Evolutionary conservation across 2,329 filamentous ascomycete species (phyloP), one percentile per base, ranked within the genome.

Genomic region (Cercospora zeina): DNA sequence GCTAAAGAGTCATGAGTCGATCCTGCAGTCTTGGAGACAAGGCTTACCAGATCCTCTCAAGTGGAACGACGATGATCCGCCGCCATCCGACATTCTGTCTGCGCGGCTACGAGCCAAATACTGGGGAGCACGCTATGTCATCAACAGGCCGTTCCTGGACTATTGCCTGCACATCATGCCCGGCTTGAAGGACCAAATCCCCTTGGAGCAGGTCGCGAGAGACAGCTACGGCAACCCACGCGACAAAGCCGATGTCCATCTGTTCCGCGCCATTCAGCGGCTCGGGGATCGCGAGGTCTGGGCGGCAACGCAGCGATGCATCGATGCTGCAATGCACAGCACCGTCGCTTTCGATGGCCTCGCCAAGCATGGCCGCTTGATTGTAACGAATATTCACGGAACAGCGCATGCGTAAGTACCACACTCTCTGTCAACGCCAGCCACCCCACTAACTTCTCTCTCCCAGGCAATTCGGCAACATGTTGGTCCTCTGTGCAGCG

Each of bases 321-420:
- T 95, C 60, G 80, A 86, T 47, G 90, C 91, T 6, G 85, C 96
- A 0, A 86, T 96, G 58, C 82, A 89, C 72, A 97, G 93, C 74
- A 97, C 93, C 0, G 84, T 86, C 59, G 91, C 92, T 0, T 96
- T 97, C 73, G 85, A 89, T 73, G 81, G 90, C 82, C 74, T 89
- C 14, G 24, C 39, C 19, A 45, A 45, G 79, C 71, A 88, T 82
- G 16, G 84, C 81, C 68, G 81, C 76, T 71, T 90, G 79, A 88
- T 97, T 56, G 87, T 97, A 59, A 97, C 93, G n/a, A 97, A 97
- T 64, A 88, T 96, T 24, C 96, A 96, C 77, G 93, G 93, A 57
- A 97, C 93, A 16, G 89, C 92, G 65, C 93, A 97, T 81, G 93
- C 93, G 90, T 96, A 89, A 85, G 91, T 86, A 33, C 13, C 51